A percentile compares a stretch with the other conserved stretches of the same genome.
phyloP scores from a whole-genome alignment of 441 rosid species.

The Euphorbia schlechtendalii region DNA sequence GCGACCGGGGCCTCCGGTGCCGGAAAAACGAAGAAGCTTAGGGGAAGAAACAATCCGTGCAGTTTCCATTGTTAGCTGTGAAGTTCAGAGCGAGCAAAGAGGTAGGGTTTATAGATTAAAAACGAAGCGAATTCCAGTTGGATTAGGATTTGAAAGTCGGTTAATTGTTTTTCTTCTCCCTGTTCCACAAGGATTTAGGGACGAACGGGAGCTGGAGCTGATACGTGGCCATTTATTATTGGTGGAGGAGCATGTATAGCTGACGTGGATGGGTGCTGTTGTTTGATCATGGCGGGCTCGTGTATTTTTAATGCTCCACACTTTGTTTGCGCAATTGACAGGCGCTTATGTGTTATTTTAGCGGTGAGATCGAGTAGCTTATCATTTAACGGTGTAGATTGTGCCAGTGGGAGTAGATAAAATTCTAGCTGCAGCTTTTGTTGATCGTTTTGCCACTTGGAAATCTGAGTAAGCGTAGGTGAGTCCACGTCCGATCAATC shows the following conservation, averaged over 20 bases:
- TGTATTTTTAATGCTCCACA: constrained; percentile 16
- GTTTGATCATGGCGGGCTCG: constrained; percentile 17
- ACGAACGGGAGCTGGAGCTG: no score
- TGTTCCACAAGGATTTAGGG: neutral
- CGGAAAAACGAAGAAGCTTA: constrained; percentile 12
- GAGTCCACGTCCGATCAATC: neutral
- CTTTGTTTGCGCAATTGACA: neutral
- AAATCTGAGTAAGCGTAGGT: neutral
- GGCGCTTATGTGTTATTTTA: constrained; percentile 3
- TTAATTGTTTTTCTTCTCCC: neutral
- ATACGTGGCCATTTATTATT: constrained; percentile 17
- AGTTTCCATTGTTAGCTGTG: constrained; percentile 21
- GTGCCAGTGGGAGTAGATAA: constrained; percentile 6
- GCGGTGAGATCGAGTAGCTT: constrained; percentile 12
- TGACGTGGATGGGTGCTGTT: constrained; percentile 17
- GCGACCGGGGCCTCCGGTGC: constrained; percentile 1
- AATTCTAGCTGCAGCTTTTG: neutral
- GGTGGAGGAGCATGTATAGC: neutral
- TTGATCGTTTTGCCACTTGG: neutral
- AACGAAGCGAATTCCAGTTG: neutral
- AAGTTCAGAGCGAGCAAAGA: neutral
- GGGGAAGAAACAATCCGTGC: constrained; percentile 10
- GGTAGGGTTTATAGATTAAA: neutral
- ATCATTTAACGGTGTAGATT: neutral
- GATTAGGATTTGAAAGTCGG: neutral